Conservation (phyloP, 164 flowering plant genomes). For the Protea cynaroides region DNA sequence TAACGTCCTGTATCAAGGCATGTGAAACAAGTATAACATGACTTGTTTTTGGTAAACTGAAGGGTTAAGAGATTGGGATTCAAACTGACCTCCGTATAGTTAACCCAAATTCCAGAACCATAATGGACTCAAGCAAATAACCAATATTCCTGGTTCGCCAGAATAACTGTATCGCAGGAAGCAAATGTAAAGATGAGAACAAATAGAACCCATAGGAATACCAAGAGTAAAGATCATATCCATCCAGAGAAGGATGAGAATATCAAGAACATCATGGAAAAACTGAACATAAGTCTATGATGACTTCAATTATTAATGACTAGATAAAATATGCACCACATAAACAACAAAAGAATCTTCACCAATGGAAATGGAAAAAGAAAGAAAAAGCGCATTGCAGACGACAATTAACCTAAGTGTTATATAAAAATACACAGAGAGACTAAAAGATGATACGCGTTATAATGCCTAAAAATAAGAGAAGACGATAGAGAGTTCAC, state of each 20-base stretch:
- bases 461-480: too few species aligned
- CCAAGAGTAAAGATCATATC: background rate
- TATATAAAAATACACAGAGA: too few species aligned
- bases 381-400: too few species aligned
- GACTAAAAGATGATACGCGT: too few species aligned
- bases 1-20: too few species aligned
- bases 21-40: too few species aligned
- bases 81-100: constrained; percentile 58
- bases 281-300: background rate
- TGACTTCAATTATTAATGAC: background rate
- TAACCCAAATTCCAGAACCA: constrained; percentile 88
- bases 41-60: too few species aligned
- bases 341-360: background rate
- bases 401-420: too few species aligned
- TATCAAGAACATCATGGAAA: background rate
- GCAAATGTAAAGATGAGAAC: background rate
- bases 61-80: too few species aligned
- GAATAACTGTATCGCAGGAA: constrained; percentile 50
- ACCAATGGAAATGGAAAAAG: too few species aligned
- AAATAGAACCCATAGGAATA: background rate
- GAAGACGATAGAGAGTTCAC: too few species aligned
- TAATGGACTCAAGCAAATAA: constrained; percentile 73
- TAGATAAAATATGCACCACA: background rate
- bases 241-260: background rate
- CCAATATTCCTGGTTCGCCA: constrained; percentile 71